Conservation (phyloP, 192 early-diverging fungal species). For the Diversispora epigaea region DNA sequence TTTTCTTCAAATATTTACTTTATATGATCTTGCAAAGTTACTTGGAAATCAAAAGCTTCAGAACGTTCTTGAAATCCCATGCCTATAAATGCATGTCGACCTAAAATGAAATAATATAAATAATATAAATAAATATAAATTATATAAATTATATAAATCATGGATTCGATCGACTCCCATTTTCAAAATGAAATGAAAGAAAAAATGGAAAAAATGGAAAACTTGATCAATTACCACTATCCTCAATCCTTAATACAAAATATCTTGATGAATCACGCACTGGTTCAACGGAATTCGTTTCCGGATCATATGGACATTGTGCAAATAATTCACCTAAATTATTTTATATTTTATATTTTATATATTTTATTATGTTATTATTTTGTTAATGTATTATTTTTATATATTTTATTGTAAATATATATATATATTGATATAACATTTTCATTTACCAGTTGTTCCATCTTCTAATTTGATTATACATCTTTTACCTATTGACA, state of each 20-base stretch:
- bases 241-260: slow-evolving; percentile 80
- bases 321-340: slow-evolving; percentile 77
- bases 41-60: slow-evolving; percentile 88
- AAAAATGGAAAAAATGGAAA: background rate
- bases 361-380: background rate
- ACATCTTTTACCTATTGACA: slow-evolving; percentile 64
- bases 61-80: slow-evolving; percentile 82
- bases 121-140: background rate
- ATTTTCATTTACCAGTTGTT: slow-evolving; percentile 38
- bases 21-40: slow-evolving; percentile 78
- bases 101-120: slow-evolving; percentile 33
- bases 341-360: background rate
- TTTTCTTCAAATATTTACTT: slow-evolving; percentile 60
- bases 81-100: slow-evolving; percentile 81
- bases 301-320: slow-evolving; percentile 68
- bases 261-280: slow-evolving; percentile 83
- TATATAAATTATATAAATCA: background rate
- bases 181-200: background rate
- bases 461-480: slow-evolving; percentile 75
- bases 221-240: slow-evolving; percentile 45
- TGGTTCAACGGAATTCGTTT: slow-evolving; percentile 69
- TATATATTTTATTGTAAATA: background rate
- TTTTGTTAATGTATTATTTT: background rate
- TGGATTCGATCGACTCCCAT: background rate
- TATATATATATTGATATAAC: background rate